A percentile compares a stretch with the other conserved stretches of the same genome.
Evolutionary conservation across 306 rosid species (phyloP).

Genomic region (Glycine soja): DNA sequence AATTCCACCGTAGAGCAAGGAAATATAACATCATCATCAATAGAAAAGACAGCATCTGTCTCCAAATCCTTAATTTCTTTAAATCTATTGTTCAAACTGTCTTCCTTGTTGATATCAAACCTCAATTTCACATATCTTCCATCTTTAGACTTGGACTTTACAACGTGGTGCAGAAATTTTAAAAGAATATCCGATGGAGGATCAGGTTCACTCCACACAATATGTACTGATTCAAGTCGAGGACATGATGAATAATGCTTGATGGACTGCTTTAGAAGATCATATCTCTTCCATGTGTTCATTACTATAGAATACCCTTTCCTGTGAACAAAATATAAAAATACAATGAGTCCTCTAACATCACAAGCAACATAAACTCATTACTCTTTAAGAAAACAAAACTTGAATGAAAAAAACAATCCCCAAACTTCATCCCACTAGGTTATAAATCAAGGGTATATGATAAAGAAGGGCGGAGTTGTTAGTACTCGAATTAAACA

Average conservation of each 20-base stretch:
- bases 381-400: constrained; percentile 18
- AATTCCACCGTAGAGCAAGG: constrained; percentile 89
- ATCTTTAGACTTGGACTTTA: constrained; percentile 58
- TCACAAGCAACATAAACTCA: constrained; percentile 19
- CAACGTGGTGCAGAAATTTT: constrained; percentile 52
- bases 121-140: constrained; percentile 62
- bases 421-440: neutral
- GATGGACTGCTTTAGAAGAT: constrained; percentile 90
- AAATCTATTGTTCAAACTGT: constrained; percentile 94
- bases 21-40: constrained; percentile 94
- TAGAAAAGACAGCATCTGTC: constrained; percentile 82
- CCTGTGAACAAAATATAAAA: constrained; percentile 55
- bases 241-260: constrained; percentile 81
- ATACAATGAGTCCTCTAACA: constrained; percentile 14
- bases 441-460: neutral
- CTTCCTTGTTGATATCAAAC: constrained; percentile 78
- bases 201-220: constrained; percentile 93
- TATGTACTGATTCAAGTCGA: constrained; percentile 75
- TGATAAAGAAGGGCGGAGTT: too few species aligned
- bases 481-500: neutral
- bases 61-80: constrained; percentile 79
- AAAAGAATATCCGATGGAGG: constrained; percentile 75
- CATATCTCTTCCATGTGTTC: constrained; percentile 98
- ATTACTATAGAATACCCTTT: constrained; percentile 85
- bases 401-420: constrained; percentile 14